Conservation (phyloP, 257 asterid genomes). For the Handroanthus guayacan region DNA sequence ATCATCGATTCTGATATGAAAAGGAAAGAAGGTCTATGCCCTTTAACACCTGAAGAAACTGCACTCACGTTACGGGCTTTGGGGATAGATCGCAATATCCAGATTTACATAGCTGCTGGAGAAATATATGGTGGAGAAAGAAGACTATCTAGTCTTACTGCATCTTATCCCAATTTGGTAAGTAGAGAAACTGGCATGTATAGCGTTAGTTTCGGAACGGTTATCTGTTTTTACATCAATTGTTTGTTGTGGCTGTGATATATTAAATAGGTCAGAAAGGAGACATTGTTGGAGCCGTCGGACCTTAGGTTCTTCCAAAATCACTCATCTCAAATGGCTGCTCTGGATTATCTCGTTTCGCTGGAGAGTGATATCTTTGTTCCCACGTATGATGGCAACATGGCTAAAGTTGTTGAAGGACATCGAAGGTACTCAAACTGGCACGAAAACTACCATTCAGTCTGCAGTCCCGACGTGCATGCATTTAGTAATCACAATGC, state of each 20-base stretch:
- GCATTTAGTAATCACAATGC: too few species aligned
- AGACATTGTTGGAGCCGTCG: slow-evolving; percentile 79
- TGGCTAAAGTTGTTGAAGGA: slow-evolving; percentile 99
- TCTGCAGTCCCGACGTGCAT: too few species aligned
- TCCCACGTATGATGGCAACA: slow-evolving; percentile 97
- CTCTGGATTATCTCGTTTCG: slow-evolving; percentile 97
- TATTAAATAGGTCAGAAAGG: slow-evolving; percentile 82
- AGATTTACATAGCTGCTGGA: slow-evolving; percentile 96
- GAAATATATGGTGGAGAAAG: slow-evolving; percentile 93
- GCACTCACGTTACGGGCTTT: slow-evolving; percentile 81
- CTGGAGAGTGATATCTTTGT: slow-evolving; percentile 92
- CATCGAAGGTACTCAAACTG: slow-evolving; percentile 76
- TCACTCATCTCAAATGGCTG: slow-evolving; percentile 99
- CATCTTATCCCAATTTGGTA: slow-evolving; percentile 88
- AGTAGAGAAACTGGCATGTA: slow-evolving; percentile 34
- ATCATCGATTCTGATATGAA: slow-evolving; percentile 84
- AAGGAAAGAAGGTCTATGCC: slow-evolving; percentile 95
- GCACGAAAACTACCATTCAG: too few species aligned
- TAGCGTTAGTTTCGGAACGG: background rate
- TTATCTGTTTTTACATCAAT: slow-evolving; percentile 14
- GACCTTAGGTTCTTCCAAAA: slow-evolving; percentile 89
- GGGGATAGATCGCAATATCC: slow-evolving; percentile 75
- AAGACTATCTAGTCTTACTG: slow-evolving; percentile 72
- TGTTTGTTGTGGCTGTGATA: slow-evolving; percentile 16
- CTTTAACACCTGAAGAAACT: slow-evolving; percentile 98